These are phyloP conservation scores for Pelargonium myrrhifolium DNA, from an alignment of 441 rosid genomes.

Conservation along the genomic window DNA sequence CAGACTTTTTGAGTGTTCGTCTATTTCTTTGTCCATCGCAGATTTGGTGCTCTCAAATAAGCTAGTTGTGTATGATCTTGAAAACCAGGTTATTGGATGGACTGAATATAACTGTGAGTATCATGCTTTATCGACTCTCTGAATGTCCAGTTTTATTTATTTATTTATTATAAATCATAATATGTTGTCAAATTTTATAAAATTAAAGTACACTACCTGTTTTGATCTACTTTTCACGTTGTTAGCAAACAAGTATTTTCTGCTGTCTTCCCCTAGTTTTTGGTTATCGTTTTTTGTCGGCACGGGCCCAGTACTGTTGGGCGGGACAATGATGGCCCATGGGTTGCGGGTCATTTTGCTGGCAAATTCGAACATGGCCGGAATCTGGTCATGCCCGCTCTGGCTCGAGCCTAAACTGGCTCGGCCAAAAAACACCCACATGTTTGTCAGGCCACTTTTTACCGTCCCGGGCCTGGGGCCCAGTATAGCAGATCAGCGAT, in stretches of 20 bases:
- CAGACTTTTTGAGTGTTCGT: neutral
- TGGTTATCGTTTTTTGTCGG: neutral
- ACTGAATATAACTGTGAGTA: constrained; percentile 92
- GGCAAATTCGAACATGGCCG: too few relatives aligned
- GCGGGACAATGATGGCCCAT: too few relatives aligned
- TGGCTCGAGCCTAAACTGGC: too few relatives aligned
- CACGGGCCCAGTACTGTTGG: too few relatives aligned
- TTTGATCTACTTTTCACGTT: neutral
- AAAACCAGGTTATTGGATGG: constrained; percentile 83
- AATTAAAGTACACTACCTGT: too few relatives aligned
- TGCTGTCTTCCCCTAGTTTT: neutral
- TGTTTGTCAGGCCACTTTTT: too few relatives aligned
- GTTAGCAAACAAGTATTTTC: neutral
- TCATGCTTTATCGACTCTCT: constrained; percentile 8
- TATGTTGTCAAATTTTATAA: too few relatives aligned
- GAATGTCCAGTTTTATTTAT: neutral
- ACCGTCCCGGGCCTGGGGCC: too few relatives aligned
- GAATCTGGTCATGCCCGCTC: too few relatives aligned
- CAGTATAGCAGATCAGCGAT: too few relatives aligned
- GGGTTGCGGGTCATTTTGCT: too few relatives aligned
- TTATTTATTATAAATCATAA: neutral
- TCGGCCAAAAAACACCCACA: too few relatives aligned
- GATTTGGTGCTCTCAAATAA: constrained; percentile 93
- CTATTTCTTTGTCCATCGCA: constrained; percentile 26
- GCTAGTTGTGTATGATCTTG: constrained; percentile 88